phyloP scores from a whole-genome alignment of 371 early-diverging fungal genomes.

The Dinochytrium kinnereticum region DNA sequence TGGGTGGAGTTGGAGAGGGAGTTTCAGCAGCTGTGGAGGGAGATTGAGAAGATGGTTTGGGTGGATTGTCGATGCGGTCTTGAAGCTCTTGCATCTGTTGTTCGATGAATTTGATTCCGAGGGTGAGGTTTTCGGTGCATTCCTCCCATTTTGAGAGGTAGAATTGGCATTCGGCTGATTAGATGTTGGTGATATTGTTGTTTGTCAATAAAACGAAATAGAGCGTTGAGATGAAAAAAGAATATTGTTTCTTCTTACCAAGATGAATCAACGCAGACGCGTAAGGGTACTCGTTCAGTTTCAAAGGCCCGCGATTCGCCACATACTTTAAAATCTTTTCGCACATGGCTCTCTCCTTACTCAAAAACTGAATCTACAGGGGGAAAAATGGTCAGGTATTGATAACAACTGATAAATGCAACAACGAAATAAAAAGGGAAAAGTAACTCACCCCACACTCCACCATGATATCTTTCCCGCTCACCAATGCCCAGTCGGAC shows the following conservation, averaged over 20 bases:
- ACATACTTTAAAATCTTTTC: constrained; percentile 28
- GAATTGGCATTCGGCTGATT: constrained; percentile 25
- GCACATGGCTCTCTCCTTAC: constrained; percentile 28
- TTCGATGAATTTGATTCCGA: constrained; percentile 25
- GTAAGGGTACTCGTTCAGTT: constrained; percentile 25
- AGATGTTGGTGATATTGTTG: neutral
- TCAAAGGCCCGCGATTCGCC: constrained; percentile 30
- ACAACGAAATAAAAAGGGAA: no score
- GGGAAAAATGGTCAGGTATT: neutral
- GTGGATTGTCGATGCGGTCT: neutral
- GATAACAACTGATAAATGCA: neutral
- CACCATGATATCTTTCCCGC: constrained; percentile 29
- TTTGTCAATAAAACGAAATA: neutral
- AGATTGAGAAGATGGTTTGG: neutral
- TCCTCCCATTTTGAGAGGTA: constrained; percentile 26
- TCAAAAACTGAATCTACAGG: constrained; percentile 26
- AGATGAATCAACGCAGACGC: constrained; percentile 29
- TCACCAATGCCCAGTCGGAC: constrained; percentile 29
- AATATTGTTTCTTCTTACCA: neutral
- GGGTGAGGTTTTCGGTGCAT: constrained; percentile 19
- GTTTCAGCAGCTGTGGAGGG: neutral
- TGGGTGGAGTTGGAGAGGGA: neutral
- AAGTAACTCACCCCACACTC: constrained; percentile 31
- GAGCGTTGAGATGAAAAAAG: neutral
- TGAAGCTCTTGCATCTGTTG: neutral